Evolutionary conservation across 1,284 basidiomycete genomes (phyloP).

Genomic region (Moesziomyces globuligerus): DNA sequence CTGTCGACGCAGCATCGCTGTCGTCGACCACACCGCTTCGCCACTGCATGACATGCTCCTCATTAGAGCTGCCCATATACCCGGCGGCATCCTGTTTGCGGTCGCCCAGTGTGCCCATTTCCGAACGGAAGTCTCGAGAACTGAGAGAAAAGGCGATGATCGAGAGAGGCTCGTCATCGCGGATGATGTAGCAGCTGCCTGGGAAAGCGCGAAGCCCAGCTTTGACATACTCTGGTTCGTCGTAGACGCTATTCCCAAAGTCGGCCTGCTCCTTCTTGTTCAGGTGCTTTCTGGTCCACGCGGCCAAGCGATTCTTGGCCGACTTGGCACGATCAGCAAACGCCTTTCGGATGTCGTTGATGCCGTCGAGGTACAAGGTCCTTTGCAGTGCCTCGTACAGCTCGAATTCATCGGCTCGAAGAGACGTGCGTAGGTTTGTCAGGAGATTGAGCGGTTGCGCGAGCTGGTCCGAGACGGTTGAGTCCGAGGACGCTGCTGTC

Average conservation of each 20-base stretch:
- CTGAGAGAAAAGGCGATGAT: slow-evolving; percentile 61
- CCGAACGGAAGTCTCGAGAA: slow-evolving; percentile 53
- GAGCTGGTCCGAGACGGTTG: slow-evolving; percentile 17
- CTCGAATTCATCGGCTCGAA: slow-evolving; percentile 56
- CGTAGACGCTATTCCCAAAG: slow-evolving; percentile 33
- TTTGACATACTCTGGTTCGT: slow-evolving; percentile 51
- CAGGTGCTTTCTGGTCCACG: slow-evolving; percentile 59
- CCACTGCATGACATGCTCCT: slow-evolving; percentile 50
- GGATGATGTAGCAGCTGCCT: slow-evolving; percentile 49
- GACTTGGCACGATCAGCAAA: slow-evolving; percentile 57
- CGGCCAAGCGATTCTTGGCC: slow-evolving; percentile 49
- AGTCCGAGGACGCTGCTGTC: slow-evolving; percentile 8
- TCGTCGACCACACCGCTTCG: slow-evolving; percentile 37
- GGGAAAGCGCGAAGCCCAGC: slow-evolving; percentile 51
- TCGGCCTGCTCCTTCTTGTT: slow-evolving; percentile 43
- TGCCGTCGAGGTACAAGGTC: slow-evolving; percentile 26
- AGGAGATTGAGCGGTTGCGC: slow-evolving; percentile 47
- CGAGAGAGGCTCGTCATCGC: slow-evolving; percentile 60
- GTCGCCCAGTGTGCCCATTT: slow-evolving; percentile 32
- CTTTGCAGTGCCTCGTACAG: slow-evolving; percentile 55
- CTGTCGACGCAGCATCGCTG: slow-evolving; percentile 3
- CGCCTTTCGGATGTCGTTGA: slow-evolving; percentile 58
- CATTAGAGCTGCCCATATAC: slow-evolving; percentile 43
- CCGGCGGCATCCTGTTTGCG: slow-evolving; percentile 24
- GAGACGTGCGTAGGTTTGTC: slow-evolving; percentile 30